A percentile compares a stretch with the other conserved stretches of the same genome.
These are phyloP conservation scores for Elaeis oleifera DNA, from an alignment of 202 grass and related monocot species.

Conservation along the genomic window DNA sequence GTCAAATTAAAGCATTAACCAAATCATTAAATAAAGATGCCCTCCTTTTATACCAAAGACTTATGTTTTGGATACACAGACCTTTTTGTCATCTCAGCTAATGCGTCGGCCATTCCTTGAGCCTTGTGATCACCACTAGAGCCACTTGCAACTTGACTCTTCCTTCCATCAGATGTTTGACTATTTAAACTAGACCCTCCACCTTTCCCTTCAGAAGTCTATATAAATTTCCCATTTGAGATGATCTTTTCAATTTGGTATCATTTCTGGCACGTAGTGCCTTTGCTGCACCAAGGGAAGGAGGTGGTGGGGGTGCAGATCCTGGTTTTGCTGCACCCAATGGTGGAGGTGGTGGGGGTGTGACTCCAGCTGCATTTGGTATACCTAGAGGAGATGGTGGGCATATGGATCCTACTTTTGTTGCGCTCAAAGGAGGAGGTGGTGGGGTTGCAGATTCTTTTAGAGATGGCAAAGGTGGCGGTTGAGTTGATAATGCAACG, in stretches of 20 bases:
- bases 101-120: constrained; percentile 56
- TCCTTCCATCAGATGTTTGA: constrained; percentile 26
- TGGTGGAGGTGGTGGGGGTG: neutral
- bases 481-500: neutral
- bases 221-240: constrained; percentile 54
- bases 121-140: constrained; percentile 7
- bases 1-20: neutral
- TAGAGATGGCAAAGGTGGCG: neutral
- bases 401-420: neutral
- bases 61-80: neutral
- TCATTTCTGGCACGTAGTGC: constrained; percentile 16
- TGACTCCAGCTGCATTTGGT: neutral
- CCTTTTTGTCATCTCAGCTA: constrained; percentile 68
- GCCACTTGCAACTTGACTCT: constrained; percentile 11
- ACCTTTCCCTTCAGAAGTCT: constrained; percentile 46
- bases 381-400: neutral
- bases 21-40: neutral
- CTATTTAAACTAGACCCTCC: constrained; percentile 33
- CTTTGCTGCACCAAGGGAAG: constrained; percentile 23
- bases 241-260: constrained; percentile 58
- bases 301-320: constrained; percentile 27
- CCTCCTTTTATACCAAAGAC: neutral
- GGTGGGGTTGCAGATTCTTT: neutral
- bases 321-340: neutral
- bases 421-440: neutral